Percentiles rank a stretch among this genome's conserved stretches.
Conservation (phyloP, 768 basidiomycete genomes). For the Leucocoprinus sp. region DNA sequence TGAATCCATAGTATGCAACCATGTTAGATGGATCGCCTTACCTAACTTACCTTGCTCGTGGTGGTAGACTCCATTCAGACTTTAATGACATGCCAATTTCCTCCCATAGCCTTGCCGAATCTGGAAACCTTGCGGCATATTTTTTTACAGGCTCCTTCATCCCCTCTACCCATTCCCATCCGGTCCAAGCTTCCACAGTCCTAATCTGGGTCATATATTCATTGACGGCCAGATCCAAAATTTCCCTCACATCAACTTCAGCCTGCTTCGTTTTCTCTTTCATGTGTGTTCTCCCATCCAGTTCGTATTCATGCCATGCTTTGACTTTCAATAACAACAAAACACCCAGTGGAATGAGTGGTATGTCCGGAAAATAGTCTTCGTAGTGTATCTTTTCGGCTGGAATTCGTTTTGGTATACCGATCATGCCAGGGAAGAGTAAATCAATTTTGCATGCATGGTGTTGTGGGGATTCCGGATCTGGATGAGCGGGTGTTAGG, state of each 20-base stretch:
- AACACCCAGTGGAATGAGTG: conserved; percentile 29
- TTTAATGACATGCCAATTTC: conserved; percentile 15
- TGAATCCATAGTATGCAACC: no score
- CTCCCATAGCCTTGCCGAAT: conserved; percentile 14
- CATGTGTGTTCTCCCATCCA: conserved; percentile 23
- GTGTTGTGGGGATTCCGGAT: conserved; percentile 10
- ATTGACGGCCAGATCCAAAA: conserved; percentile 29
- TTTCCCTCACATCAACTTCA: conserved; percentile 30
- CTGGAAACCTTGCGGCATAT: conserved; percentile 18
- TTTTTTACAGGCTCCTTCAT: conserved; percentile 18
- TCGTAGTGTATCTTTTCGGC: conserved; percentile 13
- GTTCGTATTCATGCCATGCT: conserved; percentile 34
- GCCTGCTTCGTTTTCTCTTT: conserved; percentile 31
- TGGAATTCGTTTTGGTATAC: conserved; percentile 24
- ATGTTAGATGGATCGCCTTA: no score
- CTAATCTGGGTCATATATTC: conserved; percentile 17
- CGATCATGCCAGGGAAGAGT: conserved; percentile 25
- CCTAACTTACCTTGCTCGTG: not conserved
- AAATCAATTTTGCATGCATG: conserved; percentile 29
- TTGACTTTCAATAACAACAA: conserved; percentile 34
- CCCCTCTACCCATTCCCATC: conserved; percentile 20
- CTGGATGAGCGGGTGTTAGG: conserved; percentile 9
- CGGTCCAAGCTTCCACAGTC: conserved; percentile 21
- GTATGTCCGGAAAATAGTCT: conserved; percentile 20
- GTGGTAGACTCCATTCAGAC: conserved; percentile 7